Evolutionary conservation across 306 rosid genomes (phyloP).

Genomic region (Ormosia emarginata): DNA sequence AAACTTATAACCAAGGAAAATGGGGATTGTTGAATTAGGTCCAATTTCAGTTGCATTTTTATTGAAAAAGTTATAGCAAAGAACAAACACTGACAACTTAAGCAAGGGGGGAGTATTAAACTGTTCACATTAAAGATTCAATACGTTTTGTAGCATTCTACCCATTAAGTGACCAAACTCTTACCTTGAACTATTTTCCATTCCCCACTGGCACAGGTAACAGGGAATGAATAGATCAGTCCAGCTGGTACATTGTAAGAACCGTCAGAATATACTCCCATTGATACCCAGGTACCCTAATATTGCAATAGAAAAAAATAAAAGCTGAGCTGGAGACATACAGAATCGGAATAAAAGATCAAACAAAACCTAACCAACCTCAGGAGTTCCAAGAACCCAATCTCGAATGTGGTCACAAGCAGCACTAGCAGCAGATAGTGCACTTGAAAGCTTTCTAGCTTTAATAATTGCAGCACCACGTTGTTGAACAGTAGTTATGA

Average conservation of each 20-base stretch:
- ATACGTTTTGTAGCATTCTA: neutral
- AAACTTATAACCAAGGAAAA: neutral
- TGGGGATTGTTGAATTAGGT: neutral
- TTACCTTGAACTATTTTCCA: conserved; percentile 96
- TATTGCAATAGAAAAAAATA: conserved; percentile 7
- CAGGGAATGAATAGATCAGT: conserved; percentile 90
- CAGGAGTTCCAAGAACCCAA: conserved; percentile 96
- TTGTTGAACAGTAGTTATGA: conserved; percentile 82
- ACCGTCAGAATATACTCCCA: conserved; percentile 99
- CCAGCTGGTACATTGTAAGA: conserved; percentile 97
- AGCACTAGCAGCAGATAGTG: conserved; percentile 95
- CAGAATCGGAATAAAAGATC: neutral
- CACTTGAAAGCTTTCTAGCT: conserved; percentile 96
- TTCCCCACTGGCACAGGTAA: conserved; percentile 75
- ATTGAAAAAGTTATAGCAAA: neutral
- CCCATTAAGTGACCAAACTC: neutral
- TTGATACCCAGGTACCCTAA: conserved; percentile 97
- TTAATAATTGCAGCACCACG: conserved; percentile 98
- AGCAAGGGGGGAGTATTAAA: neutral
- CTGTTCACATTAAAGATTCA: neutral
- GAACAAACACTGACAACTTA: neutral
- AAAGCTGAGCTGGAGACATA: neutral
- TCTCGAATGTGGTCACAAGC: conserved; percentile 97
- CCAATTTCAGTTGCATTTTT: neutral
- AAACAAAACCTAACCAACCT: conserved; percentile 48